Base-by-base conservation (phyloP, 2,329 filamentous ascomycete species). In the Aspergillus proliferans region DNA sequence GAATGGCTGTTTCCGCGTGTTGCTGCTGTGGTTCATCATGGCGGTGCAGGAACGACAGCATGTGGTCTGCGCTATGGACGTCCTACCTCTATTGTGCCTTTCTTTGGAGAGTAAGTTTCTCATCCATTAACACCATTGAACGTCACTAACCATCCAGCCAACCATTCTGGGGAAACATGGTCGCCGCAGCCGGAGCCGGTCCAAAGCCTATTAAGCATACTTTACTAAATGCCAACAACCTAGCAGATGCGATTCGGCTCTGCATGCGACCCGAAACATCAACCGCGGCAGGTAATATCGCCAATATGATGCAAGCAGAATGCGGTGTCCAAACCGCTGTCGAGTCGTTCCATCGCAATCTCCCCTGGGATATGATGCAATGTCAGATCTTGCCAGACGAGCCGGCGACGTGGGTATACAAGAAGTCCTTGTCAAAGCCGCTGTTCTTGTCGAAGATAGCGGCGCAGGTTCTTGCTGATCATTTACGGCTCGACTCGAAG, bases 1-100 rank as follows among this genome's bases (percentile, higher is more conserved):
- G 76, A 81, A 49, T 82, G 79, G 80, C 67, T 82, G 0, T 83
- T 83, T 53, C 71, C 78, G 51, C 70, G 73, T 14, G 78, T 82
- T 1, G 70, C 75, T 0, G 73, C 71, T 12, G 79, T 83, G 0
- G 71, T 83, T 0, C 80, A 83, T 51, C 79, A 83, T 46, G 80
- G 80, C 18, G 80, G 80, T 6, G 80, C 80, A 12, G 80, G 80
- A 3, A 82, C 79, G 0, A 82, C 80, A 2, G 78, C 80, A 1
- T 75, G 73, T 34, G 79, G 80, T 1, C 70, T 83, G 4, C 60
- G 68, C 2, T 70, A 76, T 43, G 79, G 74, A 0, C 64, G 70
- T 15, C 79, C 80, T 0, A 82, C 79, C 0, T 61, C 75, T 0
- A 71, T 82, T 18, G 73, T 83, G 0, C 80, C 79, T 0, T 83